Evolutionary conservation across 2,329 filamentous ascomycete species (phyloP), one percentile per base, ranked within the genome.

Genomic region (Penicillium sp.): DNA sequence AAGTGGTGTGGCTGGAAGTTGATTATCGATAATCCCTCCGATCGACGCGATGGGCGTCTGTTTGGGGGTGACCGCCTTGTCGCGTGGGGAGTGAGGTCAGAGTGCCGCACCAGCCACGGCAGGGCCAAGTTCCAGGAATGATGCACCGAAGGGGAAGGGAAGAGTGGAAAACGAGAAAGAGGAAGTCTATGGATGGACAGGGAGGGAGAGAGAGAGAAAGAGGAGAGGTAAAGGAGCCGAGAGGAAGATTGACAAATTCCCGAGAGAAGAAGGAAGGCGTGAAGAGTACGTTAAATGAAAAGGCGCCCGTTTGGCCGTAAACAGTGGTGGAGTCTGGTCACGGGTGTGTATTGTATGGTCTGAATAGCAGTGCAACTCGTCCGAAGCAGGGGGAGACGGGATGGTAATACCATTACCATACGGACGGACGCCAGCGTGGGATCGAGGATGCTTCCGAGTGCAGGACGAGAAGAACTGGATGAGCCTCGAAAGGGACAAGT

Each of bases 21-120:
- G 61, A 67, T 66, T 69, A 68, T 69, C 65, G 66, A 68, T 68
- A 69, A 65, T 67, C 65, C 65, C 64, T 69, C 62, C 62, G 65
- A 68, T 69, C 67, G 60, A 68, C 63, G 65, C 66, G 57, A 69
- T 67, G 20, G 67, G 65, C 65, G 65, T 69, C 66, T 68, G 66
- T 68, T 69, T 67, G 49, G 63, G 66, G 58, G 63, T 67, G 64
- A 69, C 67, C 66, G 66, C 66, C 66, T 67, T 68, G 66, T 67
- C 66, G 66, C 66, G 66, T 68, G 65, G 65, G 65, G 65, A 65
- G 59, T 57, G 66, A 66, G 63, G 61, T 55, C 42, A 51, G 41
- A 58, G 38, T 43, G 42, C 50, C 52, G 17, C 31, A 28, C 54
- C 53, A 56, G 39, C 49, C 51, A 55, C 39, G 39, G 47, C 12